Percentiles rank a stretch among this genome's conserved stretches.
Conservation (phyloP, 441 rosid genomes). For the Geranium incanum region DNA sequence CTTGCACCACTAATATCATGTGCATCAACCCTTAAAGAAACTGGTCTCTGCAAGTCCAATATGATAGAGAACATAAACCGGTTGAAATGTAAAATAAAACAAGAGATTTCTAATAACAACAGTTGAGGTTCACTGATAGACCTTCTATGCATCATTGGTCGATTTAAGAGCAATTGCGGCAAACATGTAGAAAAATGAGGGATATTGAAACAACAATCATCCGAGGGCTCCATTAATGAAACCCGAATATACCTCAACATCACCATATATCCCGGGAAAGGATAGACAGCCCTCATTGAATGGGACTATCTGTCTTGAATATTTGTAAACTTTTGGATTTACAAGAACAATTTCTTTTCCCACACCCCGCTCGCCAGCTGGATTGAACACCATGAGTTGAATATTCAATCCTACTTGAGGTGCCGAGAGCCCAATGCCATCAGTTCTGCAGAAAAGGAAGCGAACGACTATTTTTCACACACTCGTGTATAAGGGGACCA, state of each 20-base stretch:
- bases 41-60: slow-evolving; percentile 64
- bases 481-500: slow-evolving; percentile 11
- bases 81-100: not conserved
- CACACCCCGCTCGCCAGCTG: slow-evolving; percentile 59
- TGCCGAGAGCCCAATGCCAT: slow-evolving; percentile 94
- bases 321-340: slow-evolving; percentile 64
- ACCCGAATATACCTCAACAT: slow-evolving; percentile 45
- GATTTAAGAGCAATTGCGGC: not conserved
- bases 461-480: slow-evolving; percentile 29
- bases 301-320: slow-evolving; percentile 54
- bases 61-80: not conserved
- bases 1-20: slow-evolving; percentile 60
- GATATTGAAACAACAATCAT: not conserved
- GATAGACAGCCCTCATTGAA: slow-evolving; percentile 91
- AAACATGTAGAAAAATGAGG: not conserved
- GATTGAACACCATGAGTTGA: slow-evolving; percentile 87
- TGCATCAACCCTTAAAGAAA: slow-evolving; percentile 79
- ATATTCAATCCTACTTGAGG: slow-evolving; percentile 94
- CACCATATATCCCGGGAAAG: slow-evolving; percentile 83
- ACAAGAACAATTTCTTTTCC: slow-evolving; percentile 86
- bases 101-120: not conserved
- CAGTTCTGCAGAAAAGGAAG: slow-evolving; percentile 60
- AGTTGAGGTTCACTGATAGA: not conserved
- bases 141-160: not conserved
- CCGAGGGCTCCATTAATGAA: not conserved